A percentile compares a stretch with the other conserved stretches of the same genome.
These are phyloP conservation scores for Viridothelium virens DNA, from an alignment of 495 filamentous ascomycete genomes.

Conservation along the genomic window DNA sequence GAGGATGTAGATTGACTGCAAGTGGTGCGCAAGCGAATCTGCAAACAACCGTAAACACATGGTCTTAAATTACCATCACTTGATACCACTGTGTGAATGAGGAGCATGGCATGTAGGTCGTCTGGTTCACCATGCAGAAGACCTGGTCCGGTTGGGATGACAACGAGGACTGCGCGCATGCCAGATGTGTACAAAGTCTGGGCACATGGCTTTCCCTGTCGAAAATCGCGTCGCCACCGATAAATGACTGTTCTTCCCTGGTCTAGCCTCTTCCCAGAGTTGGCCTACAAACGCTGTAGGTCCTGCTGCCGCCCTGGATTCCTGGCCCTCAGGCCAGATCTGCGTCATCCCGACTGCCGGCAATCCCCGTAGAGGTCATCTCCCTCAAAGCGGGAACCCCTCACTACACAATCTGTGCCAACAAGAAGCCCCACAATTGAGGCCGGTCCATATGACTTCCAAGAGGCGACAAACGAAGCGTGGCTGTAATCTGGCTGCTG, in stretches of 20 bases:
- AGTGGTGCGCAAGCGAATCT: not conserved
- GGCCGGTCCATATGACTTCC: not conserved
- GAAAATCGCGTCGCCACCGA: not conserved
- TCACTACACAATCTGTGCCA: not conserved
- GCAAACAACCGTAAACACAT: not conserved
- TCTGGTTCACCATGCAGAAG: not conserved
- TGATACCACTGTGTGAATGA: too few relatives aligned
- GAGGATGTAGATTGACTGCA: not conserved
- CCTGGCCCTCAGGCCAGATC: not conserved
- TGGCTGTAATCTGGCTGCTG: not conserved
- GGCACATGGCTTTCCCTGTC: not conserved
- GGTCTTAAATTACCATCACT: not conserved
- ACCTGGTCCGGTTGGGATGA: not conserved
- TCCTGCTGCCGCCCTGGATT: not conserved
- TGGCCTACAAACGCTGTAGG: not conserved
- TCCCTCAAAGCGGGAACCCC: not conserved
- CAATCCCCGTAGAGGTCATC: not conserved
- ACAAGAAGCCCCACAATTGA: not conserved
- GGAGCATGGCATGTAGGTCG: too few relatives aligned
- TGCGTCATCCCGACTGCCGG: not conserved
- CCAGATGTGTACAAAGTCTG: not conserved
- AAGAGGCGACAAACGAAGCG: not conserved
- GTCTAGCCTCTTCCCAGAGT: not conserved
- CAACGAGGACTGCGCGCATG: not conserved
- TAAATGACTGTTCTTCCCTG: not conserved